Evolutionary conservation across 257 asterid genomes (phyloP), one percentile per base, ranked within the genome.

Genomic region (Pogostemon cablin): DNA sequence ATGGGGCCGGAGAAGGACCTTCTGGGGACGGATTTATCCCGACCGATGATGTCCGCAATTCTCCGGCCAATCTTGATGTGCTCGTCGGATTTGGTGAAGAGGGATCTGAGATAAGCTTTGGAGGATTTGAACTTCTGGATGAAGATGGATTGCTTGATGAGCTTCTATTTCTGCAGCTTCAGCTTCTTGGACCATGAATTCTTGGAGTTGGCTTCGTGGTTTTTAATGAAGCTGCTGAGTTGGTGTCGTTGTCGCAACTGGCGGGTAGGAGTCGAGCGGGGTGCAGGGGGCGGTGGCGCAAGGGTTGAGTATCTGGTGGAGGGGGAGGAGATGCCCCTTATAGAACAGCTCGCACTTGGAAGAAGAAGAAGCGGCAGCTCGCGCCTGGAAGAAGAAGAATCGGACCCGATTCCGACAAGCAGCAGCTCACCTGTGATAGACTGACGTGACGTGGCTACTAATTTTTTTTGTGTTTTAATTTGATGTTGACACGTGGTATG

Each of bases 271-370:
- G 15, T 79, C 84, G 9, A 69, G 15, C 0, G 89, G 88, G 65
- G 88, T 79, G 44, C 79, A 74, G 37, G 3, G 83, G 85, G 11
- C 81, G 89, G 82, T 70, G 12, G 10, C 85, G 78, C 32, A 25
- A 1, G 82, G 89, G 9, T 80, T 88, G 82, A 25, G 32, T 1
- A 25, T 25, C 32, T 79, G 84, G 74, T 80, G 85, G 56, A 87
- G 95, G 5, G 96, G 98, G 58, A 87, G 92, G 78, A 91, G 93
- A 41, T 81, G 83, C 9, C 98, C 98, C 34, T 82, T 86, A 86
- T 82, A 82, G 68, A 91, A 89, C 56, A 91, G 96, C 25, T 87
- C 92, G 62, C 15, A 15, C 15, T 15, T 15, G 15, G 15, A 15
- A 15, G 15, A 15, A 15, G 15, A 15, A 15, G 15, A 15, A 15